Percentiles rank a stretch among this genome's conserved stretches.
Conservation (phyloP, 148 eudicot genomes). For the Cornus kousa region DNA sequence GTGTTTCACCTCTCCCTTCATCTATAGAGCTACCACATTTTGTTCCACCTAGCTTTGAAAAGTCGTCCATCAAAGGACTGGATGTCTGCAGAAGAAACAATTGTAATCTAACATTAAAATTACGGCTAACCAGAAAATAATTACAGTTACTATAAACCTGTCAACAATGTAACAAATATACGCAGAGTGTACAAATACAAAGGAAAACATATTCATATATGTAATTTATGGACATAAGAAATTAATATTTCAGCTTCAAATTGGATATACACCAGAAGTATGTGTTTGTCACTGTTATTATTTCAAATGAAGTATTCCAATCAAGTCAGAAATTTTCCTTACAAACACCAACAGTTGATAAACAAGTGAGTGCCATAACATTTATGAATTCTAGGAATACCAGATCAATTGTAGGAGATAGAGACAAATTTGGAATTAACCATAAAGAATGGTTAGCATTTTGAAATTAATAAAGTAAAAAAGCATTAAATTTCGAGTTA, state of each 20-base stretch:
- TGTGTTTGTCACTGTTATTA: background rate
- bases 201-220: background rate
- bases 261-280: background rate
- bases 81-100: conserved; percentile 35
- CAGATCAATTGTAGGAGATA: background rate
- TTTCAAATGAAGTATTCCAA: background rate
- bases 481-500: background rate
- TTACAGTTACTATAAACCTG: background rate
- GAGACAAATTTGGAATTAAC: too few relatives aligned
- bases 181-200: background rate
- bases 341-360: background rate
- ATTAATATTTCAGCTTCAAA: background rate
- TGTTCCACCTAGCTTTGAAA: conserved; percentile 62
- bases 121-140: background rate
- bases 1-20: conserved; percentile 55
- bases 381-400: background rate
- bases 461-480: too few relatives aligned
- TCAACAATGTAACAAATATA: background rate
- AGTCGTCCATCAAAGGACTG: conserved; percentile 39
- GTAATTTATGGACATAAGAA: background rate
- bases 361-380: background rate
- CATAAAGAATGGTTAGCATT: too few relatives aligned
- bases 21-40: conserved; percentile 48
- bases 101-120: conserved; percentile 1
- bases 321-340: background rate